A percentile compares a stretch with the other conserved stretches of the same genome.
Conservation (phyloP, 495 filamentous ascomycete species). For the Penicillium fimorum region DNA sequence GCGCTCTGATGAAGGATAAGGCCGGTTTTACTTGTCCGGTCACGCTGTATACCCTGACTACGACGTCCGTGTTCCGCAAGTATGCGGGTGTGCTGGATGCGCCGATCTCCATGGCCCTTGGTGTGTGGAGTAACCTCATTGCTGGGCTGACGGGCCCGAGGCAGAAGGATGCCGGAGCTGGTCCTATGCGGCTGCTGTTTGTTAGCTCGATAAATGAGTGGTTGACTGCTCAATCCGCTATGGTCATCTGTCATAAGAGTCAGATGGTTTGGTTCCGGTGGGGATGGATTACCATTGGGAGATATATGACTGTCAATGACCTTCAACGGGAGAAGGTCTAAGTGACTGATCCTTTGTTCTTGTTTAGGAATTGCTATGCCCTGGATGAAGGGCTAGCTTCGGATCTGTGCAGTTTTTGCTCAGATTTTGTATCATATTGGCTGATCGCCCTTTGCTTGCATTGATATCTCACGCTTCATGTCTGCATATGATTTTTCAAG, state of each 20-base stretch:
- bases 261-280: conserved; percentile 99
- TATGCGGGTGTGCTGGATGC: conserved; percentile 76
- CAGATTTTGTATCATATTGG: not conserved
- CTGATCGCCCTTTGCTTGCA: not conserved
- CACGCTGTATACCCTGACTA: conserved; percentile 77
- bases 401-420: not conserved
- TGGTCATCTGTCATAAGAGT: conserved; percentile 84
- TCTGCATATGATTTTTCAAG: conserved; percentile 1
- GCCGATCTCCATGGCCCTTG: conserved; percentile 56
- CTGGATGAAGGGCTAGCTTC: not conserved
- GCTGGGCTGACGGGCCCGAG: conserved; percentile 30
- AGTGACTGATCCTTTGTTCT: not conserved
- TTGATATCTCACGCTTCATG: conserved; percentile 10
- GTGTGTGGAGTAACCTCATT: conserved; percentile 39
- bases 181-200: conserved; percentile 61
- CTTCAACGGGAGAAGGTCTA: conserved; percentile 61
- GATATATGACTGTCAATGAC: conserved; percentile 97
- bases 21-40: conserved; percentile 70
- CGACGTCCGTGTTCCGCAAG: conserved; percentile 69
- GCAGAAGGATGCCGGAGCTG: conserved; percentile 30
- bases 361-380: conserved; percentile 1
- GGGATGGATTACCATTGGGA: conserved; percentile 86
- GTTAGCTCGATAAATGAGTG: conserved; percentile 62
- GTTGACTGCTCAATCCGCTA: conserved; percentile 73
- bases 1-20: conserved; percentile 58